Conservation (phyloP, 1,284 basidiomycete species). For the Sanghuangporus sanghuang region DNA sequence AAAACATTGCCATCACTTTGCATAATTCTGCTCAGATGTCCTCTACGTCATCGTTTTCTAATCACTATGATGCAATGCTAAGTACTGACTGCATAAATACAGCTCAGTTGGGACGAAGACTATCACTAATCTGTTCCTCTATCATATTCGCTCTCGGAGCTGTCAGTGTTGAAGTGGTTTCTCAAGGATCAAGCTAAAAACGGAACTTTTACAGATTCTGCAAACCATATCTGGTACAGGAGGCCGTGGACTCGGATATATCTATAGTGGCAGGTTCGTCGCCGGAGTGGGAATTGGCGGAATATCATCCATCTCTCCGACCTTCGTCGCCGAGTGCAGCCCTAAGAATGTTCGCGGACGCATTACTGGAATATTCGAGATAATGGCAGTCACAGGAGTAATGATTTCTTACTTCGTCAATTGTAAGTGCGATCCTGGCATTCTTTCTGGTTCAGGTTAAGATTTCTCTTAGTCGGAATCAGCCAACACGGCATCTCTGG, state of each 20-base stretch:
- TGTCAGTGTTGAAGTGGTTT: conserved; percentile 32
- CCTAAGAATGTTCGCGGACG: conserved; percentile 72
- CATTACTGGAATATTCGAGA: conserved; percentile 68
- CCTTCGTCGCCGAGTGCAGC: conserved; percentile 74
- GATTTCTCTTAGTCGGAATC: conserved; percentile 46
- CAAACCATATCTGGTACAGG: conserved; percentile 53
- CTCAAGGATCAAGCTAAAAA: conserved; percentile 18
- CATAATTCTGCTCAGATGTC: not conserved
- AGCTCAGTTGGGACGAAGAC: conserved; percentile 53
- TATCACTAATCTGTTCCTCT: conserved; percentile 52
- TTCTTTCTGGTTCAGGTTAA: not conserved
- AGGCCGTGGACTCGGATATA: conserved; percentile 51
- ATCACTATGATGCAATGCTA: not conserved
- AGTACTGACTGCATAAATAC: not conserved
- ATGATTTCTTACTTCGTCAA: conserved; percentile 80
- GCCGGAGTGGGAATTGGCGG: conserved; percentile 65
- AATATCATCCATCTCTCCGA: conserved; percentile 64
- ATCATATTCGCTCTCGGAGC: conserved; percentile 64
- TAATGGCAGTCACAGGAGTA: conserved; percentile 72
- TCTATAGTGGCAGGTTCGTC: conserved; percentile 71
- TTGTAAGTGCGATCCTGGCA: conserved; percentile 36
- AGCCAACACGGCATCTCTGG: conserved; percentile 45
- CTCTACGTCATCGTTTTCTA: not conserved
- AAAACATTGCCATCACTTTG: too few species aligned
- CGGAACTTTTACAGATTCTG: conserved; percentile 30